phyloP scores from a whole-genome alignment of 2,329 filamentous ascomycete species.

The Huntiella omanensis region DNA sequence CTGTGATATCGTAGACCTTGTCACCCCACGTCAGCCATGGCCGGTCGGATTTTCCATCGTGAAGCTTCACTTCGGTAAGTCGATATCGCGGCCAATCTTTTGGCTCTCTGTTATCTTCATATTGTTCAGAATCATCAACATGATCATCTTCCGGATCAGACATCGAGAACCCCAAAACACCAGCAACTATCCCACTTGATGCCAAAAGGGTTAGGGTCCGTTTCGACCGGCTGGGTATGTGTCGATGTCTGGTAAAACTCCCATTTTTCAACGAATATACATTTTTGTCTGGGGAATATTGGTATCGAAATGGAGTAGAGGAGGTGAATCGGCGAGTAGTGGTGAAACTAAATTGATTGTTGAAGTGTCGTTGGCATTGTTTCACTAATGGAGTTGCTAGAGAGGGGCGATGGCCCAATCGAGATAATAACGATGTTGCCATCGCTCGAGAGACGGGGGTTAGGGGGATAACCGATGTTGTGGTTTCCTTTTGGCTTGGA shows the following conservation, averaged over 20 bases:
- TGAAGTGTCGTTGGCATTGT: conserved; percentile 6
- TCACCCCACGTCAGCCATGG: conserved; percentile 48
- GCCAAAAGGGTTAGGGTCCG: conserved; percentile 12
- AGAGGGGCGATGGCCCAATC: conserved; percentile 7
- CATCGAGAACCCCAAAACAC: conserved; percentile 3
- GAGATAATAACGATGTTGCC: conserved; percentile 12
- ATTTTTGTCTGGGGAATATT: neutral
- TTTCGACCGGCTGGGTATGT: neutral
- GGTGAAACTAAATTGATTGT: neutral
- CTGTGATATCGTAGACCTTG: conserved; percentile 52
- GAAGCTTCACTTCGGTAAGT: conserved; percentile 31
- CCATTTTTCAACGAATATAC: neutral
- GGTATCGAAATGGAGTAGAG: conserved; percentile 4
- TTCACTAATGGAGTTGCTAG: conserved; percentile 5
- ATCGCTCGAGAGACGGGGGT: conserved; percentile 8
- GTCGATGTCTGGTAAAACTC: neutral
- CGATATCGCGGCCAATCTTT: conserved; percentile 27
- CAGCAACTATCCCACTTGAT: conserved; percentile 7
- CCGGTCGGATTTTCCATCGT: conserved; percentile 30
- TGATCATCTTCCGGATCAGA: conserved; percentile 6
- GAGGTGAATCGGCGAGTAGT: neutral
- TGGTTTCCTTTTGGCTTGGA: neutral
- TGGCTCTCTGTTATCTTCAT: conserved; percentile 18
- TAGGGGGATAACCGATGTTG: conserved; percentile 9
- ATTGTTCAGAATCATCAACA: no score